Evolutionary conservation across 805 yeast species (phyloP), one percentile per base, ranked within the genome.

Genomic region (Starmerella stigmatis): DNA sequence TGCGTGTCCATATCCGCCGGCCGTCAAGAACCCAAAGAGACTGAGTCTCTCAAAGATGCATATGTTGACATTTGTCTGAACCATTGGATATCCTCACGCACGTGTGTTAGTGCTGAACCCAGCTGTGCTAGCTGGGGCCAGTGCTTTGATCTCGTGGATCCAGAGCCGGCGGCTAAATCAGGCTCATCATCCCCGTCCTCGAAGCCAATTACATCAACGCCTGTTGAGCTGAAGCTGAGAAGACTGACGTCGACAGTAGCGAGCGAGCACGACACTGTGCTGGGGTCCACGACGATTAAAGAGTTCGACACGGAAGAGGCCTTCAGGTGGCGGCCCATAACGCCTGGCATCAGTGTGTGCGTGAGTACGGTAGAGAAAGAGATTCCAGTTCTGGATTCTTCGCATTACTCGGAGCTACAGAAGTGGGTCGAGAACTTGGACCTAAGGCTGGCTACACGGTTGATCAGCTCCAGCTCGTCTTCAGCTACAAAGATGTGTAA

Each of bases 101-200:
- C 96, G 0, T 79, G 86, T 2, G 67, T 75, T 6, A 47, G 49
- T 22, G 79, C 79, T 0, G 64, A 68, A 29, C 65, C 72, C 37
- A 52, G 60, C 0, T 70, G 71, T 44, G 88, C 94, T 1, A 84
- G 84, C 58, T 88, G 95, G 92, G 76, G 86, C 57, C 95, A 88
- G 57, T 75, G 70, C 36, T 81, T 83, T 57, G 64, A 71, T 2
- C 64, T 75, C 78, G 3, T 74, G 70, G 56, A 69, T 67, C 58
- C 67, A 76, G 52, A 74, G 67, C 51, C 69, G 75, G 13, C 62
- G 67, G 39, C 9, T 16, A 15, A 12, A 21, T 4, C 19, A 2
- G 21, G 29, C 66, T 75, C 45, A 78, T 66, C 55, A 58, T 57
- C 37, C 61, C n/a, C n/a, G n/a, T n/a, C n/a, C n/a, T n/a, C n/a